Base-by-base conservation (phyloP, 768 basidiomycete species). In the Plicaturopsis crispa region DNA sequence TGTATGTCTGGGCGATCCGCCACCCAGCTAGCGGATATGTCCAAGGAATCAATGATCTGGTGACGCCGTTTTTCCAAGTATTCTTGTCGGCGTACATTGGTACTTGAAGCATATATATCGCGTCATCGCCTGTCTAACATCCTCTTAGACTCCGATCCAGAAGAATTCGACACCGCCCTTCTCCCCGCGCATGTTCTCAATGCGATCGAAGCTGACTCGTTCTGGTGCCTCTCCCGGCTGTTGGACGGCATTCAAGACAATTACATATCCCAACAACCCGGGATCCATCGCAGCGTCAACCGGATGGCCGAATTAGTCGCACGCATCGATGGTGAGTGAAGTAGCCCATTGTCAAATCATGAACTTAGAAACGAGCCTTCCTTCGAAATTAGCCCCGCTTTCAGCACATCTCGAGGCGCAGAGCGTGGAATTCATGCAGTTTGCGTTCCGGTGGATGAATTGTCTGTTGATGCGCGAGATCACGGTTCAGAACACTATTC, bases 361-460 rank as follows among this genome's bases (percentile, higher is more conserved):
- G 36, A 16, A 24, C 12, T 41, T 24, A 38, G 26, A 28, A 11
- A 37, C 11, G 24, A 31, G 32, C 17, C 23, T 17, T 24, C 4
- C 26, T 23, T 18, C 10, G 43, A 4, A 10, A 20, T 4, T 42
- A 94, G 90, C 84, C 14, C 89, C 91, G 2, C 73, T 99, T n/a
- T 72, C 82, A 4, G 65, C 75, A 5, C 96, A 99, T 61, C 72
- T 99, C 36, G 82, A 84, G 45, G 65, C 80, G 8, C 84, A 99
- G 61, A 88, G 86, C 51, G 92, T 99, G 48, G 93, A 98, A 65
- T 99, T 96, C 55, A 96, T 99, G 83, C 96, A 99, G 56, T 99
- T 99, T 51, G 94, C 96, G 26, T 99, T 99, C 63, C 75, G 96
- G 36, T 99, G 96, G 96, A 97, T 99, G 92, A 98, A 99, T 53